Conservation (phyloP, 305 asterid genomes). For the Coffea humblotiana region DNA sequence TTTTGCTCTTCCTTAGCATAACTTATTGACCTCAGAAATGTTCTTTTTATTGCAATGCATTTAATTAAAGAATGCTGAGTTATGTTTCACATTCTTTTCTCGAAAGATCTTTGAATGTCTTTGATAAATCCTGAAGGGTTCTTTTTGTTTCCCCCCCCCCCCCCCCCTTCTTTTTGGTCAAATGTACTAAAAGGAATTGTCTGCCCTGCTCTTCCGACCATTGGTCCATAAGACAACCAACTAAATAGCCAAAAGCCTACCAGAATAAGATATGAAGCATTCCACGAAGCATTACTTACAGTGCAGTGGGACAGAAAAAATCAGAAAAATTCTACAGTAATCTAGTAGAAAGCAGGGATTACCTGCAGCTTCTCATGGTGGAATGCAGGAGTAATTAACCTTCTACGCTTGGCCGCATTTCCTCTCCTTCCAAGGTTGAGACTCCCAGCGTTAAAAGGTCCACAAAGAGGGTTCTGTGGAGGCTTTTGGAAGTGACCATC, state of each 20-base stretch:
- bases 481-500: conserved; percentile 20
- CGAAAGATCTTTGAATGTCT: not conserved
- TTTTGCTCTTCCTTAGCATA: too few relatives aligned
- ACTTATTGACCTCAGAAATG: too few relatives aligned
- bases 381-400: conserved; percentile 12
- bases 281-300: too few relatives aligned
- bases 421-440: conserved; percentile 2
- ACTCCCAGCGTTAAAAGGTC: not conserved
- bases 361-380: conserved; percentile 2
- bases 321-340: too few relatives aligned
- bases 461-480: conserved; percentile 3
- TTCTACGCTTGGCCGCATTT: not conserved
- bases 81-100: too few relatives aligned
- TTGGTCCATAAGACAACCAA: not conserved
- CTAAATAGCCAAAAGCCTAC: too few relatives aligned
- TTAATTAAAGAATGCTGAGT: too few relatives aligned
- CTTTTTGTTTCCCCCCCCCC: too few relatives aligned
- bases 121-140: not conserved
- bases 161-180: not conserved
- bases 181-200: not conserved
- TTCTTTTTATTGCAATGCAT: not conserved
- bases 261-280: too few relatives aligned
- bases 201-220: not conserved
- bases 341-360: not conserved
- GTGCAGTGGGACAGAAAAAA: too few relatives aligned